These are phyloP conservation scores for Picochlorum sp. DNA, from an alignment of 139 green algal genomes.

Conservation along the genomic window DNA sequence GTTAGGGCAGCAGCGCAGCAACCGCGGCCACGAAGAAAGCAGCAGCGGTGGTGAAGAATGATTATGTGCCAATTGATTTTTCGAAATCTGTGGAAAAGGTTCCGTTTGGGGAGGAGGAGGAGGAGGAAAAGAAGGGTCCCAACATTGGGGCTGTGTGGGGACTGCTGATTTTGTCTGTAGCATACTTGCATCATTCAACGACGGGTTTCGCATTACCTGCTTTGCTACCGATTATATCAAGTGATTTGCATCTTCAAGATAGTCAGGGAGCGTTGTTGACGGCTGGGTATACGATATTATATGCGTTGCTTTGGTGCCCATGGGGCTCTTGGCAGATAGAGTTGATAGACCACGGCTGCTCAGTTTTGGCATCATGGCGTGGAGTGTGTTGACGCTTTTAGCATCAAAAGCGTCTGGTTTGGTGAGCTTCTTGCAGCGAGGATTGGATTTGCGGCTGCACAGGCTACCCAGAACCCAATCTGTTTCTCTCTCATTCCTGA, in stretches of 20 bases:
- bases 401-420: slow-evolving; percentile 42
- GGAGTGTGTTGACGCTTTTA: slow-evolving; percentile 58
- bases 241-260: slow-evolving; percentile 63
- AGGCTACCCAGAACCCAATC: slow-evolving; percentile 81
- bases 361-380: slow-evolving; percentile 47
- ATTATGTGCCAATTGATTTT: neutral
- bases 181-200: slow-evolving; percentile 77
- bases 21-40: neutral
- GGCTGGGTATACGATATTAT: slow-evolving; percentile 63
- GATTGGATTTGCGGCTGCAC: slow-evolving; percentile 65
- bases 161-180: slow-evolving; percentile 54
- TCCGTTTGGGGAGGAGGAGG: neutral
- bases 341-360: slow-evolving; percentile 62
- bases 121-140: neutral
- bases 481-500: slow-evolving; percentile 77
- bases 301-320: slow-evolving; percentile 72
- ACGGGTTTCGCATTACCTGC: slow-evolving; percentile 66
- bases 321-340: slow-evolving; percentile 70
- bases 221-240: slow-evolving; percentile 69
- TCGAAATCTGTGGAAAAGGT: neutral
- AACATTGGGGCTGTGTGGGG: slow-evolving; percentile 55
- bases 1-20: neutral
- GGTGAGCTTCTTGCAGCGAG: slow-evolving; percentile 53
- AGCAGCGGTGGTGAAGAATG: neutral
- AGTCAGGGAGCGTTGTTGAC: slow-evolving; percentile 49